phyloP scores from a whole-genome alignment of 768 basidiomycete genomes.

The Tulasnella sp. region DNA sequence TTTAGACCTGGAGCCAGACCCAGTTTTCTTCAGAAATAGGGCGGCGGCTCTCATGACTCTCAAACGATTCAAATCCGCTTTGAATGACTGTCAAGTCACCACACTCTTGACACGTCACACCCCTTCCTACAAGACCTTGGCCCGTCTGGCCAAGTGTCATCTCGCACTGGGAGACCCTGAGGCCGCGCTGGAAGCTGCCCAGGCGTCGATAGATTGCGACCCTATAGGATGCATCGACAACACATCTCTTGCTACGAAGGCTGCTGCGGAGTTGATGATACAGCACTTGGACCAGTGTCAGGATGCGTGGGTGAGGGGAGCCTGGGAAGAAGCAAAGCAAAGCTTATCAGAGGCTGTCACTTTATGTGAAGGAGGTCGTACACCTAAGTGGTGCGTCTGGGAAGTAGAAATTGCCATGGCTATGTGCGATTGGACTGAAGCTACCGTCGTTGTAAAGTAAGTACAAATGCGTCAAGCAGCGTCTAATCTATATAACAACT shows the following conservation, averaged over 20 bases:
- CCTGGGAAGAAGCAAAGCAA: too few species aligned
- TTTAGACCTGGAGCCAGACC: slow-evolving; percentile 32
- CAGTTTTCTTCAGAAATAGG: slow-evolving; percentile 72
- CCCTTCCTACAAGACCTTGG: slow-evolving; percentile 64
- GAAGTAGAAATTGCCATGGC: slow-evolving; percentile 66
- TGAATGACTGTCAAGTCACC: slow-evolving; percentile 71
- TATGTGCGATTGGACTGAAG: too few species aligned
- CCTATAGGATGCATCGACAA: slow-evolving; percentile 45
- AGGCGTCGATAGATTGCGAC: slow-evolving; percentile 49
- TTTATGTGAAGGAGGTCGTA: too few species aligned
- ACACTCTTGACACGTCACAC: slow-evolving; percentile 45
- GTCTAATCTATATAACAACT: too few species aligned
- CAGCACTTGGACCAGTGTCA: slow-evolving; percentile 55
- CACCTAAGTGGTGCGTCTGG: slow-evolving; percentile 60
- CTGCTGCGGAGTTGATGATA: slow-evolving; percentile 50
- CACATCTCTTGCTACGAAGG: slow-evolving; percentile 47
- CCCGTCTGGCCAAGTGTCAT: slow-evolving; percentile 76
- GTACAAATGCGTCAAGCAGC: too few species aligned
- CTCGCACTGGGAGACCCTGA: slow-evolving; percentile 61
- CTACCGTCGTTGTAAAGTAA: too few species aligned
- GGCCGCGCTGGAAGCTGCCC: slow-evolving; percentile 55
- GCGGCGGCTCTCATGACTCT: slow-evolving; percentile 77
- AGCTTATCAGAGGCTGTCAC: too few species aligned
- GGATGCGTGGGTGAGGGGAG: slow-evolving; percentile 32
- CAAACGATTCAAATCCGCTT: slow-evolving; percentile 62